A percentile compares a stretch with the other conserved stretches of the same genome.
These are phyloP conservation scores for Cadophora malorum DNA, from an alignment of 2,329 filamentous ascomycete species.

Conservation along the genomic window DNA sequence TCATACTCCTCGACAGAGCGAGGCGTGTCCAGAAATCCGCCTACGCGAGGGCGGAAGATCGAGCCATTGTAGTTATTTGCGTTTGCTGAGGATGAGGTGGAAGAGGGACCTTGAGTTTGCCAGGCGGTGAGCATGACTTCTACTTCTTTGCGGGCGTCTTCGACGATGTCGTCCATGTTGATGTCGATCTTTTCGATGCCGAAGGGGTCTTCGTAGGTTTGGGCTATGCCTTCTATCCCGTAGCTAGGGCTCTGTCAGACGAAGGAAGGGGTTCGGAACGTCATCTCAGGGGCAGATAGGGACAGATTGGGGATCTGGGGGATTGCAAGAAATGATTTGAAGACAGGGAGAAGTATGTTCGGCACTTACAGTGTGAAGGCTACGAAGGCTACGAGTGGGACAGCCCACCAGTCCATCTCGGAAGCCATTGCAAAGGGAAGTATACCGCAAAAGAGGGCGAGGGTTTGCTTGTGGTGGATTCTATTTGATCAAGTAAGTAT, in stretches of 20 bases:
- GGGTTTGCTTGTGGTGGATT: conserved; percentile 69
- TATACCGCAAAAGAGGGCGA: conserved; percentile 65
- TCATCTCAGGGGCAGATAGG: no score
- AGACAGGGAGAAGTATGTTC: no score
- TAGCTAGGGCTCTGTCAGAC: conserved; percentile 48
- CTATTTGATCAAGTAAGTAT: conserved; percentile 40
- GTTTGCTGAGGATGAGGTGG: neutral
- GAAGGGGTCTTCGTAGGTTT: conserved; percentile 68
- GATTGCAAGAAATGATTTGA: neutral
- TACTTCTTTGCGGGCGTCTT: conserved; percentile 64
- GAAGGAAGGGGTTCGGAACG: neutral
- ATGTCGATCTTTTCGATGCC: conserved; percentile 71
- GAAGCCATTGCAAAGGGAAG: conserved; percentile 68
- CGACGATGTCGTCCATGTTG: conserved; percentile 70
- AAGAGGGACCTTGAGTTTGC: conserved; percentile 45
- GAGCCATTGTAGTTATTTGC: conserved; percentile 28
- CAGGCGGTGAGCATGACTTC: conserved; percentile 65
- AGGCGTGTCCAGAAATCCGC: conserved; percentile 22
- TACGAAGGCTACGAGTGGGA: conserved; percentile 64
- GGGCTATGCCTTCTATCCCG: conserved; percentile 61
- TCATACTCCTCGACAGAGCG: conserved; percentile 28
- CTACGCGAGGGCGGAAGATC: conserved; percentile 37
- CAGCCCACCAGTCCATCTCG: conserved; percentile 67
- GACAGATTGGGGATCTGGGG: no score
- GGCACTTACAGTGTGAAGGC: conserved; percentile 60